Percentiles rank a stretch among this genome's conserved stretches.
phyloP scores from a whole-genome alignment of 352 stramenopile species.

The Pythium aphanidermatum region DNA sequence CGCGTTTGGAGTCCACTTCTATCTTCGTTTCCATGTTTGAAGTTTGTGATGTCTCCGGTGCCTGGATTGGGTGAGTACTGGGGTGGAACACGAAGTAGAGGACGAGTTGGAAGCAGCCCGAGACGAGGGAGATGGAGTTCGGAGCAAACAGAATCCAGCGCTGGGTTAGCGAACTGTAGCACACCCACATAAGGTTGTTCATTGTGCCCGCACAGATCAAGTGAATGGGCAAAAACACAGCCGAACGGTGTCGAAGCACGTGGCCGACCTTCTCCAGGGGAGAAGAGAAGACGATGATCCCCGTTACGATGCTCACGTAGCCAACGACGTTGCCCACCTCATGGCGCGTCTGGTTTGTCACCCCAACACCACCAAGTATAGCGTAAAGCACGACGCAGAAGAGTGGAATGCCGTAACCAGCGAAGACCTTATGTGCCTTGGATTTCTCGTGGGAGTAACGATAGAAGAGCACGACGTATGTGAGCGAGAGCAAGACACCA shows the following conservation, averaged over 20 bases:
- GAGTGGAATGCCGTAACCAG: constrained; percentile 11
- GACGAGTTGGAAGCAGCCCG: constrained; percentile 28
- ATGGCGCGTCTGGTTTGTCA: constrained; percentile 22
- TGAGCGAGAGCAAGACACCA: constrained; percentile 28
- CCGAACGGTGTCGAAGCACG: constrained; percentile 34
- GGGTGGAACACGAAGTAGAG: constrained; percentile 38
- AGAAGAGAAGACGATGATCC: constrained; percentile 42
- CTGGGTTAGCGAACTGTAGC: constrained; percentile 30
- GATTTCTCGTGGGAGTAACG: constrained; percentile 28
- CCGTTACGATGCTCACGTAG: constrained; percentile 31
- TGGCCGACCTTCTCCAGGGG: constrained; percentile 41
- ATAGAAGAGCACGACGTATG: constrained; percentile 45
- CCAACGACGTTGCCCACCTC: constrained; percentile 24
- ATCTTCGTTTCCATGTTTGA: neutral
- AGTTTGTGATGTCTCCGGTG: too few relatives aligned
- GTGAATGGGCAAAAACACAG: constrained; percentile 41
- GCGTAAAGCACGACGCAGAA: constrained; percentile 28
- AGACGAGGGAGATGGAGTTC: constrained; percentile 29
- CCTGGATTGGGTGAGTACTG: constrained; percentile 20
- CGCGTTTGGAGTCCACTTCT: too few relatives aligned
- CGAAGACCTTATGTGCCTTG: constrained; percentile 29
- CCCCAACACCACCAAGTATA: constrained; percentile 21
- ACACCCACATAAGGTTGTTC: constrained; percentile 50
- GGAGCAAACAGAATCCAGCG: constrained; percentile 46
- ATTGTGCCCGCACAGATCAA: constrained; percentile 41